Base-by-base conservation (phyloP, 495 filamentous ascomycete species). In the Xylaria curta region DNA sequence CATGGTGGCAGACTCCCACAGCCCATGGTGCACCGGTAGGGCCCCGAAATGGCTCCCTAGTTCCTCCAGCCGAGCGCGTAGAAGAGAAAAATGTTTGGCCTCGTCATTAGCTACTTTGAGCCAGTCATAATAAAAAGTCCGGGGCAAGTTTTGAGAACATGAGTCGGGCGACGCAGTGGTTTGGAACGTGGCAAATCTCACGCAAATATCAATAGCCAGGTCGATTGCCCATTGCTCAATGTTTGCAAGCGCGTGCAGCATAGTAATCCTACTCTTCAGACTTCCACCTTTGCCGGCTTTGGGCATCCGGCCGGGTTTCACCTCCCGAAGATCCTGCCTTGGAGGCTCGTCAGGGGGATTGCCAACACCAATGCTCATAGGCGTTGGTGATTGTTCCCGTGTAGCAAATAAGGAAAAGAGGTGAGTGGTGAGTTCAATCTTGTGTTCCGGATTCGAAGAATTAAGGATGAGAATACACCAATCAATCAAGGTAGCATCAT, bases 151-250 rank as follows among this genome's bases (percentile, higher is more conserved):
- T 19, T 77, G 78, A 2, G 78, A 73, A 28, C 19, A 59, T 33
- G 77, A 72, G 28, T 78, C 73, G 46, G 60, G 33, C 3, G 15
- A 33, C 3, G 61, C 47, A 28, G 13, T 40, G 6, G 81, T 85
- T 19, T 81, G 83, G 68, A 87, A 87, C 12, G 82, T 78, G 38
- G 85, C 82, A 64, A 87, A 87, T 26, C 85, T 81, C 8, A 86
- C 81, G 63, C 85, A 85, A 66, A 87, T 86, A 72, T 87, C 85
- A 49, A 87, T 82, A n/a, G 85, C 85, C 17, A 87, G 78, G 63
- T 87, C 85, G 69, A 87, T 87, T 1, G 85, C 85, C 85, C 85
- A 87, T 13, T 83, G 79, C 72, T 87, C 85, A 46, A 87, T 87
- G 58, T 87, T 87, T 15, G 85, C 85, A 31, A 87, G 73, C 0